These are phyloP conservation scores for Cercospora zeae-maydis DNA, from an alignment of 2,329 filamentous ascomycete species.

Conservation along the genomic window DNA sequence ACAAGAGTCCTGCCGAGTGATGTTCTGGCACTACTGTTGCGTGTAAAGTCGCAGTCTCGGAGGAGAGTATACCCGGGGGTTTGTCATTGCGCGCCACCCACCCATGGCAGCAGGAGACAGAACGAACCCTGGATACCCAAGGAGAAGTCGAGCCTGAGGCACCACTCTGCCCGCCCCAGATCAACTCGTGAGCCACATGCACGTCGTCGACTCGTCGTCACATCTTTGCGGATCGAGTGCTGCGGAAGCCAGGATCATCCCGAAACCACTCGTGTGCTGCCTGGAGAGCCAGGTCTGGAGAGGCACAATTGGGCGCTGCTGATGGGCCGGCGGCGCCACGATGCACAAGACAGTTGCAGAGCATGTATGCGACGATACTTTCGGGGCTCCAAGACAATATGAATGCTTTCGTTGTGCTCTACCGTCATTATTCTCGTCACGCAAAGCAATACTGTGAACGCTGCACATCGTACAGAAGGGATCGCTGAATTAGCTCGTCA, in stretches of 20 bases:
- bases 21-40: no score
- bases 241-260: not conserved
- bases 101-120: no score
- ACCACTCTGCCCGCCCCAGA: not conserved
- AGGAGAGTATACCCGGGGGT: no score
- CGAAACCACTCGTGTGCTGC: not conserved
- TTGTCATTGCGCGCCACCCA: no score
- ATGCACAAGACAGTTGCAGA: constrained; percentile 4
- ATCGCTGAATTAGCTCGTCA: no score
- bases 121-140: no score
- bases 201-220: not conserved
- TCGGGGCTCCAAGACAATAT: not conserved
- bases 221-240: not conserved
- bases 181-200: not conserved
- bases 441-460: no score
- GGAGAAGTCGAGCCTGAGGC: not conserved
- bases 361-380: not conserved
- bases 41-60: no score
- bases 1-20: no score
- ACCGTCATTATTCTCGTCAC: not conserved
- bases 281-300: not conserved
- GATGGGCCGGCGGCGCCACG: not conserved
- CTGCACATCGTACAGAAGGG: no score
- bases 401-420: not conserved
- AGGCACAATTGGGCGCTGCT: not conserved